These are phyloP conservation scores for Paraconiothyrium sp. DNA, from an alignment of 2,329 filamentous ascomycete species.

Conservation along the genomic window DNA sequence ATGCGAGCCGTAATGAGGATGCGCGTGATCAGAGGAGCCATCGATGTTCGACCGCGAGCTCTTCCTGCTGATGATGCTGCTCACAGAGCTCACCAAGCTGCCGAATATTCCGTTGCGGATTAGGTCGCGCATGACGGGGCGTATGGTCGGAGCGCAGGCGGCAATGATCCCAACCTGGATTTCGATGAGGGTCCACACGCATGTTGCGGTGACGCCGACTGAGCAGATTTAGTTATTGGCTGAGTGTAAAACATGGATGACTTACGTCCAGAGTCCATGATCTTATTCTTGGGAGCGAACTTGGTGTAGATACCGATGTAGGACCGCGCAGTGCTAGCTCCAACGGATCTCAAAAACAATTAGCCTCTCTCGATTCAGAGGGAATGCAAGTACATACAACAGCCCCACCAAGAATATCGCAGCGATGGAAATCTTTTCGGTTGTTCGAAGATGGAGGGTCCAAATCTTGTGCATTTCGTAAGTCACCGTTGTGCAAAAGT, in stretches of 20 bases:
- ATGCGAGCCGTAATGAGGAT: neutral
- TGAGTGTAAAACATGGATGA: neutral
- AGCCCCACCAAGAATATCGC: conserved; percentile 14
- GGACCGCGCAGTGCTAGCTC: conserved; percentile 15
- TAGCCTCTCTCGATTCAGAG: neutral
- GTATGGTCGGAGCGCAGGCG: conserved; percentile 16
- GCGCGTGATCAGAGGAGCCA: neutral
- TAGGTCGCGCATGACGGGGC: conserved; percentile 12
- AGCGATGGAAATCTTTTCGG: conserved; percentile 11
- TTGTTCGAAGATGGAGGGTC: conserved; percentile 9
- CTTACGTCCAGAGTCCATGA: conserved; percentile 14
- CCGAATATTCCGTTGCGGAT: neutral
- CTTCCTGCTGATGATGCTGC: conserved; percentile 6
- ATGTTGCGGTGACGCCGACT: conserved; percentile 15
- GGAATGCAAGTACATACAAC: conserved; percentile 8
- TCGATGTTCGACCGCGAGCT: conserved; percentile 1
- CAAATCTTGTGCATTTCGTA: conserved; percentile 7
- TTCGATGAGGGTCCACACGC: conserved; percentile 19
- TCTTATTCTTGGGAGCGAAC: conserved; percentile 10
- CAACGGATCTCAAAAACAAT: conserved; percentile 15
- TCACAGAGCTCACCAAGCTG: neutral
- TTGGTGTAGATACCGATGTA: conserved; percentile 19
- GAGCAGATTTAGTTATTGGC: neutral
- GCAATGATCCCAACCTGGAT: conserved; percentile 21
- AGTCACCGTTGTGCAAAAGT: neutral